phyloP scores from a whole-genome alignment of 164 flowering plant species.

The Vitis riparia region DNA sequence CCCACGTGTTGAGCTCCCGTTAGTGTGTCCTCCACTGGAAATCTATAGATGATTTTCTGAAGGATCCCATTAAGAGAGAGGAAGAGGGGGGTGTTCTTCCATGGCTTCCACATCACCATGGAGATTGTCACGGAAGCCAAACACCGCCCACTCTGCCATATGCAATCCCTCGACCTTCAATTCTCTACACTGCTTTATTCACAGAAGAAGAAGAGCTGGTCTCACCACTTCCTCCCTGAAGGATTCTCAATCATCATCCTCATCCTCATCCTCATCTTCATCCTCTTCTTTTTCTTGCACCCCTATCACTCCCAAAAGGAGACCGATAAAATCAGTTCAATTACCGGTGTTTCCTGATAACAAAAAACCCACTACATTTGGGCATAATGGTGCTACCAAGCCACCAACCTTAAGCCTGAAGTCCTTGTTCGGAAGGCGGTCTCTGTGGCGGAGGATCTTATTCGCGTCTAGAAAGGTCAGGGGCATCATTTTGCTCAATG shows the following conservation, averaged over 20 bases:
- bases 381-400: constrained; percentile 2
- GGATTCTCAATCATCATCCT: background rate
- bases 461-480: constrained; percentile 70
- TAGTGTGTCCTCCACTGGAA: no score
- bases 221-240: constrained; percentile 20
- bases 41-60: no score
- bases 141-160: constrained; percentile 10
- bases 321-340: constrained; percentile 1
- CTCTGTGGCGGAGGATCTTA: constrained; percentile 66
- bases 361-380: background rate
- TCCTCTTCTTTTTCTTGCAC: constrained; percentile 1
- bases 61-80: background rate
- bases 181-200: constrained; percentile 1
- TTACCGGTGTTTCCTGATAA: background rate
- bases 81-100: background rate
- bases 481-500: constrained; percentile 75
- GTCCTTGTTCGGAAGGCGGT: constrained; percentile 34
- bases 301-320: background rate
- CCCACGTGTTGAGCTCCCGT: no score
- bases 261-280: constrained; percentile 8
- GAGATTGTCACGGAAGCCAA: constrained; percentile 32
- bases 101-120: constrained; percentile 42
- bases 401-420: constrained; percentile 14
- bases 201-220: constrained; percentile 16
- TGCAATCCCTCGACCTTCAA: constrained; percentile 8